Conservation (phyloP, 2,329 filamentous ascomycete genomes). For the Ophiostoma quercus region DNA sequence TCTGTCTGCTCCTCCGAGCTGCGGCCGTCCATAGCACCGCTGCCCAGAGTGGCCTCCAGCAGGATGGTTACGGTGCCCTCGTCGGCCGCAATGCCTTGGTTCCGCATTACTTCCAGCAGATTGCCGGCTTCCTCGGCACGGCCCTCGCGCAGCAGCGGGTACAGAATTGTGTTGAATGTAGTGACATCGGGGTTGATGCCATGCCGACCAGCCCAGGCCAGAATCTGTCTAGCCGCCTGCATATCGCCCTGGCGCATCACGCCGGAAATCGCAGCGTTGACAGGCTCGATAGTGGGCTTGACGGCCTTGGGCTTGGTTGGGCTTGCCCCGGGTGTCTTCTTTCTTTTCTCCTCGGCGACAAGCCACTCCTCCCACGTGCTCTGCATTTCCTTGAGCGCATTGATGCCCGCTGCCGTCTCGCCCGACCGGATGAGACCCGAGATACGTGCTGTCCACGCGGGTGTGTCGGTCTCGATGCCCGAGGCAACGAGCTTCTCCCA, state of each 20-base stretch:
- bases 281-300: constrained; percentile 56
- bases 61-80: constrained; percentile 69
- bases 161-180: constrained; percentile 66
- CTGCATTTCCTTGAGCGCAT: constrained; percentile 62
- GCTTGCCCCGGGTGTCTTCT: constrained; percentile 16
- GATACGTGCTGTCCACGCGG: constrained; percentile 67
- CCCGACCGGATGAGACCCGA: constrained; percentile 57
- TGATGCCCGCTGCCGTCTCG: constrained; percentile 52
- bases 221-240: constrained; percentile 47
- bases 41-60: constrained; percentile 52
- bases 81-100: constrained; percentile 52
- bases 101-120: constrained; percentile 56
- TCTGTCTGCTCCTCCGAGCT: constrained; percentile 20
- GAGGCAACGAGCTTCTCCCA: constrained; percentile 60
- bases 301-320: constrained; percentile 36
- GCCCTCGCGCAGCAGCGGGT: constrained; percentile 49
- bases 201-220: constrained; percentile 54
- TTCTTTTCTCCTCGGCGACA: not conserved
- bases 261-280: constrained; percentile 66
- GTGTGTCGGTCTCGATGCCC: constrained; percentile 55
- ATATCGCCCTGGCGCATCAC: constrained; percentile 49
- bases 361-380: constrained; percentile 47
- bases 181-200: constrained; percentile 53
- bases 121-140: constrained; percentile 44
- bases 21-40: constrained; percentile 36